phyloP scores from a whole-genome alignment of 2,329 filamentous ascomycete species.

The Fulvia fulva region DNA sequence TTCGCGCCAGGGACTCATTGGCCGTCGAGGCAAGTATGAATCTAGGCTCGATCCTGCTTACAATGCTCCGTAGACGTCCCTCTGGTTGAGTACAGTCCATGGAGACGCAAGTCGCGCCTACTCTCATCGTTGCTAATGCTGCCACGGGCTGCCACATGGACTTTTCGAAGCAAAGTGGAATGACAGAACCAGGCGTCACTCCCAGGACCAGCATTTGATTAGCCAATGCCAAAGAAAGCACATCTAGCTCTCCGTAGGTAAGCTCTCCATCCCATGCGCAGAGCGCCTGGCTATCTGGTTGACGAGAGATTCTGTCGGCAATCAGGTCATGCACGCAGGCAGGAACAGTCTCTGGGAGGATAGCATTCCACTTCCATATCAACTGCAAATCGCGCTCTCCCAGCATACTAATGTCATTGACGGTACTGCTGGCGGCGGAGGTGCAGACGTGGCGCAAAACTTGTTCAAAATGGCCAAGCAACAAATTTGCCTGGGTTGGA shows the following conservation, averaged over 20 bases:
- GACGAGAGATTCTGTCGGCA: background rate
- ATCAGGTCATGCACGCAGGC: constrained; percentile 2
- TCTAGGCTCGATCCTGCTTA: background rate
- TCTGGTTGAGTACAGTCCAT: background rate
- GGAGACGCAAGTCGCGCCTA: background rate
- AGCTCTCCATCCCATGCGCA: constrained; percentile 11
- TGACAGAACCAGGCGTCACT: constrained; percentile 10
- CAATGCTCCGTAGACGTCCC: background rate
- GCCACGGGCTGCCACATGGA: background rate
- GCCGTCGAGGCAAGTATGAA: background rate
- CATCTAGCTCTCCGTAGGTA: constrained; percentile 9
- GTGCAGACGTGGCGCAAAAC: constrained; percentile 36
- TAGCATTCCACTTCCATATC: constrained; percentile 1
- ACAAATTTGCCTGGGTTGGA: too few species aligned
- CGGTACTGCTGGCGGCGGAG: background rate
- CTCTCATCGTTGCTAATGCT: background rate
- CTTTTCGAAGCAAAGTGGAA: constrained; percentile 21
- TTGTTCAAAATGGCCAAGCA: too few species aligned
- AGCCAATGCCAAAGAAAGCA: background rate
- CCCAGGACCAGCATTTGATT: background rate
- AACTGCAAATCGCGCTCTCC: too few species aligned
- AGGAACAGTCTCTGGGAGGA: background rate
- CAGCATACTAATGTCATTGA: too few species aligned
- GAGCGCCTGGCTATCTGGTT: constrained; percentile 3
- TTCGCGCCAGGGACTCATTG: background rate